A percentile compares a stretch with the other conserved stretches of the same genome.
Evolutionary conservation across 805 yeast species (phyloP).

Genomic region (Monosporozyma solicola): DNA sequence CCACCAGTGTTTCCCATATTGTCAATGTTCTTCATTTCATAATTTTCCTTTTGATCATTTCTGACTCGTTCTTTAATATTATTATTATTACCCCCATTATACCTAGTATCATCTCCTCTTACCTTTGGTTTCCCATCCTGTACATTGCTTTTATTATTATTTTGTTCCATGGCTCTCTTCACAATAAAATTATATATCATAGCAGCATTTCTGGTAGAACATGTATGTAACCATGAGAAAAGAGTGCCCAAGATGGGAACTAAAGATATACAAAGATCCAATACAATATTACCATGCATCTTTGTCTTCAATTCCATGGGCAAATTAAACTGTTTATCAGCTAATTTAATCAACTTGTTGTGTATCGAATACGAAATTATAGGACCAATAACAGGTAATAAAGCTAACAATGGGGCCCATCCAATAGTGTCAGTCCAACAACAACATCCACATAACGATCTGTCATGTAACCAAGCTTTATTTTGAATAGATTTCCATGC

Average conservation of each 20-base stretch:
- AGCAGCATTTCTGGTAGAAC: constrained; percentile 87
- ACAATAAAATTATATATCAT: constrained; percentile 44
- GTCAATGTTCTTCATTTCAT: not conserved
- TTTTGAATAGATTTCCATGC: constrained; percentile 66
- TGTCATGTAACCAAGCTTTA: constrained; percentile 83
- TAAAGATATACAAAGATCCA: constrained; percentile 67
- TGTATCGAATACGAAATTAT: constrained; percentile 71
- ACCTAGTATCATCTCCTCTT: no score
- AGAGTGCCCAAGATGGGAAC: constrained; percentile 76
- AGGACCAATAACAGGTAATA: constrained; percentile 84
- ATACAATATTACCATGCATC: constrained; percentile 63
- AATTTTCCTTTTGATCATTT: not conserved
- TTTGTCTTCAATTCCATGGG: constrained; percentile 55
- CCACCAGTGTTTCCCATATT: not conserved
- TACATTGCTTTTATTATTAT: not conserved
- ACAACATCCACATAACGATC: constrained; percentile 68
- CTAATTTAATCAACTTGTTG: constrained; percentile 50
- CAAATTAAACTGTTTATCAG: constrained; percentile 45
- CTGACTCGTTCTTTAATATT: not conserved
- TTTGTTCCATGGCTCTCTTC: constrained; percentile 15
- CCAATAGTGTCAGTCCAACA: constrained; percentile 64
- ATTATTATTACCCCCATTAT: not conserved
- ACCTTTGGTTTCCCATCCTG: not conserved
- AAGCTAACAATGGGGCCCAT: constrained; percentile 59
- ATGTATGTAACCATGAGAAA: constrained; percentile 71